A percentile compares a stretch with the other conserved stretches of the same genome.
These are phyloP conservation scores for Umbelopsis sp. DNA, from an alignment of 371 early-diverging fungal species.

Conservation along the genomic window DNA sequence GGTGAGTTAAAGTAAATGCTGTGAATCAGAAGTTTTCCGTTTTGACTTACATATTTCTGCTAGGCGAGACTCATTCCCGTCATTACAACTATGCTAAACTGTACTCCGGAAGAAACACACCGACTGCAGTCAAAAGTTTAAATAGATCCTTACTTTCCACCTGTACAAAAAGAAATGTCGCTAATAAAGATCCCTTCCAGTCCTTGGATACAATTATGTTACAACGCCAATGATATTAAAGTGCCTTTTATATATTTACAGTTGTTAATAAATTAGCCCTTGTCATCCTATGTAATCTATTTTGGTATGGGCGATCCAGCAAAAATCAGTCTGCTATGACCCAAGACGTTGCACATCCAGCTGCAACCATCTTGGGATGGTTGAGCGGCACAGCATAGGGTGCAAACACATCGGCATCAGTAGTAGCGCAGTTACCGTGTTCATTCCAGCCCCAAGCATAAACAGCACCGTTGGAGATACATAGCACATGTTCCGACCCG, in stretches of 20 bases:
- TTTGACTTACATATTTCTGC: neutral
- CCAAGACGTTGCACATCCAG: slow-evolving; percentile 39
- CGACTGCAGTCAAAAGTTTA: slow-evolving; percentile 12
- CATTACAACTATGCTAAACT: slow-evolving; percentile 11
- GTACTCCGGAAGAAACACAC: slow-evolving; percentile 3
- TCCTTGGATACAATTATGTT: neutral
- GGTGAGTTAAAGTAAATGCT: neutral
- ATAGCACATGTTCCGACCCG: slow-evolving; percentile 83
- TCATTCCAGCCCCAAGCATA: slow-evolving; percentile 94
- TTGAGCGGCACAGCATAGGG: slow-evolving; percentile 11
- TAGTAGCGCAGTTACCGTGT: slow-evolving; percentile 81
- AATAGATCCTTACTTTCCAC: neutral
- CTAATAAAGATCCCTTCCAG: neutral
- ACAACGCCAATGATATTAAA: too few species aligned
- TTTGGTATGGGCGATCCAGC: too few species aligned
- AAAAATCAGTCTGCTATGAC: slow-evolving; percentile 13
- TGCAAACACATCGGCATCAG: slow-evolving; percentile 32
- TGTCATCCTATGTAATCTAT: too few species aligned
- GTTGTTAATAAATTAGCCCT: neutral
- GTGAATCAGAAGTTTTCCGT: neutral
- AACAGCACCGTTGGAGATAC: slow-evolving; percentile 46
- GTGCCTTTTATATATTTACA: neutral
- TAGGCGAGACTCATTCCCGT: slow-evolving; percentile 10
- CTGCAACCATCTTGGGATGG: slow-evolving; percentile 20
- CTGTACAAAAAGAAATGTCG: neutral